Evolutionary conservation across 768 basidiomycete species (phyloP).

Genomic region (Dioszegia hungarica): DNA sequence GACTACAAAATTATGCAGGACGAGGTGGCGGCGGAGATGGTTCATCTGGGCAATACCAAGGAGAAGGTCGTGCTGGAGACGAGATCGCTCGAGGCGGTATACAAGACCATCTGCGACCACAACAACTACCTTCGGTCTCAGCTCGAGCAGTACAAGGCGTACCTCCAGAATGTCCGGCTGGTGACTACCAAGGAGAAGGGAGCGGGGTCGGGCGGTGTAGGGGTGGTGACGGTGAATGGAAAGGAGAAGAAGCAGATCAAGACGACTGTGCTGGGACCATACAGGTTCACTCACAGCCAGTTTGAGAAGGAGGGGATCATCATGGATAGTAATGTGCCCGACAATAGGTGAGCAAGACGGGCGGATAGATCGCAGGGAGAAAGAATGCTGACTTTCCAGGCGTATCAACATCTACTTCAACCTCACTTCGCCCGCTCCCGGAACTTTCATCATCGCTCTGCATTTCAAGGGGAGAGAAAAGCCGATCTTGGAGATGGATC

Average conservation of each 20-base stretch:
- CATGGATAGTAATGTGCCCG: slow-evolving; percentile 97
- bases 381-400: too few species aligned
- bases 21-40: slow-evolving; percentile 90
- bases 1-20: slow-evolving; percentile 95
- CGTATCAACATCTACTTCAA: slow-evolving; percentile 99
- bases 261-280: slow-evolving; percentile 83
- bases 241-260: slow-evolving; percentile 93
- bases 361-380: slow-evolving; percentile 7
- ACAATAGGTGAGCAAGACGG: slow-evolving; percentile 70
- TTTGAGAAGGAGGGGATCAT: slow-evolving; percentile 99
- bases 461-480: slow-evolving; percentile 99
- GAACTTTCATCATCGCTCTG: slow-evolving; percentile 96
- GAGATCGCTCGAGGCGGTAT: slow-evolving; percentile 88
- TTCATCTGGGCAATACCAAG: slow-evolving; percentile 89
- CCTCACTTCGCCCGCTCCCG: slow-evolving; percentile 93
- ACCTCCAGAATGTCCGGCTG: slow-evolving; percentile 92
- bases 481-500: slow-evolving; percentile 98
- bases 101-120: slow-evolving; percentile 99
- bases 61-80: slow-evolving; percentile 94
- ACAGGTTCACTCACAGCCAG: slow-evolving; percentile 95
- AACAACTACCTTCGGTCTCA: slow-evolving; percentile 95
- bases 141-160: slow-evolving; percentile 99
- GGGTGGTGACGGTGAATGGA: slow-evolving; percentile 90
- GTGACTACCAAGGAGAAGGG: slow-evolving; percentile 86
- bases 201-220: slow-evolving; percentile 70